Evolutionary conservation across 2,329 filamentous ascomycete species (phyloP).

Genomic region (Venturia asperata): DNA sequence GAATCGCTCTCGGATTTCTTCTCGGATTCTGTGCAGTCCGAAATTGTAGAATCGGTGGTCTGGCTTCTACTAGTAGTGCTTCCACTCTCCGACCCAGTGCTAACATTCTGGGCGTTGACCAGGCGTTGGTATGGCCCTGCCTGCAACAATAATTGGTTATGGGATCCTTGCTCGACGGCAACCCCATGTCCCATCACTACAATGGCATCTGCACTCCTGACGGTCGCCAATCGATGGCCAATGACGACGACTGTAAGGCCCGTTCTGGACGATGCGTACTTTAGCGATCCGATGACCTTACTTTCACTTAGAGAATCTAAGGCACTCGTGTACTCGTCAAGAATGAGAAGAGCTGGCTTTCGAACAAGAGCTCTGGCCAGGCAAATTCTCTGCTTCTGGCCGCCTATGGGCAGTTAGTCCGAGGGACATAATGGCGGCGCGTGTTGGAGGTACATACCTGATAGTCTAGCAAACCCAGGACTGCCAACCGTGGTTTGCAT

Average conservation of each 20-base stretch:
- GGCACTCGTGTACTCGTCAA: conserved; percentile 55
- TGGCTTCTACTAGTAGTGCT: conserved; percentile 8
- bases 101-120: conserved; percentile 31
- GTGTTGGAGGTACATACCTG: conserved; percentile 35
- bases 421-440: conserved; percentile 27
- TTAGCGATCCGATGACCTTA: conserved; percentile 43
- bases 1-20: neutral
- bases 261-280: conserved; percentile 27
- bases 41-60: neutral
- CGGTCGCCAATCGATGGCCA: conserved; percentile 35
- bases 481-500: conserved; percentile 18
- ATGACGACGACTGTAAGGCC: conserved; percentile 31
- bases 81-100: conserved; percentile 19
- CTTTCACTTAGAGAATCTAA: conserved; percentile 53
- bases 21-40: neutral
- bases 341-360: conserved; percentile 50
- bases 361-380: conserved; percentile 50
- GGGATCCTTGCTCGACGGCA: conserved; percentile 33
- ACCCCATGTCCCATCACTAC: conserved; percentile 33
- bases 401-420: conserved; percentile 36
- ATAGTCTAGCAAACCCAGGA: conserved; percentile 15
- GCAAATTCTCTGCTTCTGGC: conserved; percentile 53
- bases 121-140: conserved; percentile 37
- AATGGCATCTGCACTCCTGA: conserved; percentile 32
- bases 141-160: conserved; percentile 29